Evolutionary conservation across 1,284 basidiomycete genomes (phyloP).

Genomic region (Microbotryum lychnidis-dioicae): DNA sequence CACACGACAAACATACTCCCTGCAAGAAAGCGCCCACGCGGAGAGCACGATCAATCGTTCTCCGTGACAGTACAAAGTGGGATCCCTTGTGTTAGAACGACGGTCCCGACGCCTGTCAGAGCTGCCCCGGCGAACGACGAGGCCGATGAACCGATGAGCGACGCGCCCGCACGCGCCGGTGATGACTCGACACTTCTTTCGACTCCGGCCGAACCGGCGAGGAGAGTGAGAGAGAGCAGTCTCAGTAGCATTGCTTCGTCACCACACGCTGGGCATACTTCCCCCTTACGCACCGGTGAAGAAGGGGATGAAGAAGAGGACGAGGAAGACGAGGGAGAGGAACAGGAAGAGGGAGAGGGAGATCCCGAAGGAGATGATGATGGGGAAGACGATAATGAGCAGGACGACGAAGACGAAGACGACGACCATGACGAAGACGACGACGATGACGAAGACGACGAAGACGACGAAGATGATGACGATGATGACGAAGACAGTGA

Average conservation of each 20-base stretch:
- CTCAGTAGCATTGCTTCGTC: too few species aligned
- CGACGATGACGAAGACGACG: conserved; percentile 7
- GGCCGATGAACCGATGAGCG: too few species aligned
- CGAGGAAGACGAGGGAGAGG: neutral
- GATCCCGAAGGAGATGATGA: neutral
- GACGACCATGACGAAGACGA: conserved; percentile 2
- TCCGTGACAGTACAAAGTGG: too few species aligned
- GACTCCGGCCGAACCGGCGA: too few species aligned
- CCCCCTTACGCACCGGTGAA: neutral
- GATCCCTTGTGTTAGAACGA: too few species aligned
- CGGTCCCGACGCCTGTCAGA: too few species aligned
- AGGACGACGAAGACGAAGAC: conserved; percentile 12
- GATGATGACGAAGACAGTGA: conserved; percentile 9
- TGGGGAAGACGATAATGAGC: neutral
- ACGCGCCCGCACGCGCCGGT: neutral
- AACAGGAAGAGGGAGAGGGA: neutral
- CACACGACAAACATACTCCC: too few species aligned
- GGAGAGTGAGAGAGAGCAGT: too few species aligned
- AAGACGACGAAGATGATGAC: neutral
- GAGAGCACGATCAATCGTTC: too few species aligned
- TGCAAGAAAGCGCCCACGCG: too few species aligned
- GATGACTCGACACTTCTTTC: neutral
- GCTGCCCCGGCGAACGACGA: too few species aligned
- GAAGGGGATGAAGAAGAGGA: conserved; percentile 5
- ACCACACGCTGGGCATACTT: too few species aligned